Percentiles rank a stretch among this genome's conserved stretches.
Conservation (phyloP, 192 early-diverging fungal species). For the Podochytrium sp. region DNA sequence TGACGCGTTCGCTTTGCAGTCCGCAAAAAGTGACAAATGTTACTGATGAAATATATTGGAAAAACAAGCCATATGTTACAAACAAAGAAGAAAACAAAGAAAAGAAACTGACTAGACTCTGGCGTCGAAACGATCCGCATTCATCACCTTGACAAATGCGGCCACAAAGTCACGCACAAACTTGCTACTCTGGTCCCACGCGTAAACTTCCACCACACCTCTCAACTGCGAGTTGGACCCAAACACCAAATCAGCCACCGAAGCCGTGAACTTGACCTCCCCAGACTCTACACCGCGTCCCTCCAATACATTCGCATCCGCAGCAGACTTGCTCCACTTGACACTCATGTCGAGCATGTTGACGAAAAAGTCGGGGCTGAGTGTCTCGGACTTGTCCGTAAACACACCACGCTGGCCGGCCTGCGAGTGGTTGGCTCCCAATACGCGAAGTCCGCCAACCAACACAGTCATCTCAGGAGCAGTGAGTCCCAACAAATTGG, state of each 20-base stretch:
- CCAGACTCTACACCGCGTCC: slow-evolving; percentile 20
- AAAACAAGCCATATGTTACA: no score
- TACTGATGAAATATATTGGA: no score
- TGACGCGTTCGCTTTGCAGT: no score
- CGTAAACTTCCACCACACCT: slow-evolving; percentile 31
- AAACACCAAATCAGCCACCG: slow-evolving; percentile 37
- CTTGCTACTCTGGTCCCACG: background rate
- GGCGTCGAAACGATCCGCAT: slow-evolving; percentile 35
- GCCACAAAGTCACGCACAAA: slow-evolving; percentile 33
- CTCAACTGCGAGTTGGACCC: slow-evolving; percentile 40
- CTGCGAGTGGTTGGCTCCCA: slow-evolving; percentile 27
- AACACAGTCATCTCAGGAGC: slow-evolving; percentile 31
- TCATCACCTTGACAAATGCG: slow-evolving; percentile 35
- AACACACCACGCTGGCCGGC: background rate
- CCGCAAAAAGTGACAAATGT: no score
- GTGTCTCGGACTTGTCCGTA: slow-evolving; percentile 14
- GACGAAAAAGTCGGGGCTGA: slow-evolving; percentile 38
- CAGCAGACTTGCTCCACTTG: slow-evolving; percentile 5
- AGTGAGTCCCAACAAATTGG: slow-evolving; percentile 25
- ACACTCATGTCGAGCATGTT: slow-evolving; percentile 31
- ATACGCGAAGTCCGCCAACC: slow-evolving; percentile 32
- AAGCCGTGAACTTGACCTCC: slow-evolving; percentile 32
- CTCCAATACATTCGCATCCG: background rate
- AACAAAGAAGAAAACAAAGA: no score
- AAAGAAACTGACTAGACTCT: no score